Evolutionary conservation across 176 grass and related monocot species (phyloP).

Genomic region (Paspalum notatum): DNA sequence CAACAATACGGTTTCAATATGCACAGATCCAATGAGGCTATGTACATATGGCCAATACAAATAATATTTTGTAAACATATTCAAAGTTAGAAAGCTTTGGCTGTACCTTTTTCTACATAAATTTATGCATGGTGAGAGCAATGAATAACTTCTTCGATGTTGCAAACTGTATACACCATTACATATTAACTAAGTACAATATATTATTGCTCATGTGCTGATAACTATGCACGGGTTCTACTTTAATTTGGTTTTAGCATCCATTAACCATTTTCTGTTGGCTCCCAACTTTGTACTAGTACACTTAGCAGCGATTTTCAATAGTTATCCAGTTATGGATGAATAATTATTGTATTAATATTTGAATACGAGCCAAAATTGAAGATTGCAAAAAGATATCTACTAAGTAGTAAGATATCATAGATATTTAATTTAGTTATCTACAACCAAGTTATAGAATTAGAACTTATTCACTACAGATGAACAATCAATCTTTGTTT

Average conservation of each 20-base stretch:
- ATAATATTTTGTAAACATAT: background rate
- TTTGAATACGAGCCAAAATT: background rate
- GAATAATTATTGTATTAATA: conserved; percentile 15
- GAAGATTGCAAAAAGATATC: conserved; percentile 6
- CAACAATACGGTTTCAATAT: background rate
- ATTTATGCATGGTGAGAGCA: background rate
- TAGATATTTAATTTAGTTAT: conserved; percentile 2
- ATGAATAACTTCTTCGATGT: conserved; percentile 20
- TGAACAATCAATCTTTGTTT: conserved; percentile 10
- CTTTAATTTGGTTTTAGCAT: conserved; percentile 30
- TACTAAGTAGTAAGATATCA: background rate
- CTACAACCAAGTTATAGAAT: background rate
- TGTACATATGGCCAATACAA: background rate
- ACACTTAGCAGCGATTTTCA: conserved; percentile 8
- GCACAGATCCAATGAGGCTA: background rate
- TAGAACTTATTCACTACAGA: background rate
- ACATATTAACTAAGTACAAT: background rate
- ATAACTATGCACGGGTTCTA: conserved; percentile 6
- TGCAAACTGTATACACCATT: conserved; percentile 13
- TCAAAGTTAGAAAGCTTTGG: conserved; percentile 3
- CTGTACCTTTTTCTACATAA: background rate
- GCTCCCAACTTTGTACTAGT: conserved; percentile 25
- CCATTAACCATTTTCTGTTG: conserved; percentile 7
- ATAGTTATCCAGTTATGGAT: no score
- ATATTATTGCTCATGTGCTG: conserved; percentile 10